Evolutionary conservation across 2,329 filamentous ascomycete species (phyloP).

Genomic region (Metarhizium anisopliae): DNA sequence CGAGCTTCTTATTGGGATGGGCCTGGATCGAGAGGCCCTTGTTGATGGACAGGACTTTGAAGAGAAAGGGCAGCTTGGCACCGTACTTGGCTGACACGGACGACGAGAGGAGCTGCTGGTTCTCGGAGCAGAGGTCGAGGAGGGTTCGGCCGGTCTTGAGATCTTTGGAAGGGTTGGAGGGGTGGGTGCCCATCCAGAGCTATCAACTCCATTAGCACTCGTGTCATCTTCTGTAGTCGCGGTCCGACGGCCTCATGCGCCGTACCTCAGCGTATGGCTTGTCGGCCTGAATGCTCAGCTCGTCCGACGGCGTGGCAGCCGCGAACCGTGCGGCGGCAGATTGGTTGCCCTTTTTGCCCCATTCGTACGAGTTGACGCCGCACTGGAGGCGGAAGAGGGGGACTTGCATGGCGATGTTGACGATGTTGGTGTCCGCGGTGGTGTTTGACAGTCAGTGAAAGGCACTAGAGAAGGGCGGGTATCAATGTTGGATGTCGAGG

Average conservation of each 20-base stretch:
- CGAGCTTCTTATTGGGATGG: conserved; percentile 87
- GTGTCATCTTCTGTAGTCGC: background rate
- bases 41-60: conserved; percentile 94
- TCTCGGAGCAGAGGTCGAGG: conserved; percentile 79
- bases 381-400: conserved; percentile 80
- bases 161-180: conserved; percentile 89
- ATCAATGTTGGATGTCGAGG: background rate
- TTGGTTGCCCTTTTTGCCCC: conserved; percentile 85
- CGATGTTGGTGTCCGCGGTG: background rate
- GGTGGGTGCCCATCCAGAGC: conserved; percentile 99
- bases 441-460: background rate
- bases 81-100: conserved; percentile 68
- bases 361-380: conserved; percentile 97
- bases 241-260: too few relatives aligned
- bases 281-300: conserved; percentile 70
- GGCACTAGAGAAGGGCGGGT: background rate
- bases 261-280: conserved; percentile 89
- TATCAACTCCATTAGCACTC: conserved; percentile 25
- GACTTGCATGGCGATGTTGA: conserved; percentile 48
- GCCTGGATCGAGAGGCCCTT: conserved; percentile 97
- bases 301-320: conserved; percentile 67
- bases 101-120: conserved; percentile 69
- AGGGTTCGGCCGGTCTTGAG: conserved; percentile 74
- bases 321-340: conserved; percentile 88
- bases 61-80: conserved; percentile 83